Evolutionary conservation across 768 basidiomycete species (phyloP), one percentile per base, ranked within the genome.

Genomic region (Leccinum sublutescens): DNA sequence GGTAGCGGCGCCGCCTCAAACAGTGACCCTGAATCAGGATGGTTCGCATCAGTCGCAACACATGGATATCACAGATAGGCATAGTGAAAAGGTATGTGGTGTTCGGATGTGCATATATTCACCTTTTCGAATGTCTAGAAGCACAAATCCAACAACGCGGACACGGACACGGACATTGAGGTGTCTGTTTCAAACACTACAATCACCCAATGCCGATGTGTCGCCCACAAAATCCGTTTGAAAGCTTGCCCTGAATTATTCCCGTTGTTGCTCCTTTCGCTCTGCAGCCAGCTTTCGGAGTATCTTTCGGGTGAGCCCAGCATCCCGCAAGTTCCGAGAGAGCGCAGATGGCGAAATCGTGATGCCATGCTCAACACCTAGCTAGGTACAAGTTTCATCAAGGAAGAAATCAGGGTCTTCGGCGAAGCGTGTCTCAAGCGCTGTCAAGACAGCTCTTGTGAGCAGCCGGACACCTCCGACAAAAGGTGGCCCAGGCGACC

Each of bases 341-440:
- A 74, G 61, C 0, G 67, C 55, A 0, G 63, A 23, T 0, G 45
- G 50, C 2, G 64, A 63, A 55, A 75, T 68, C 6, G 14, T 12
- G 0, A 74, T 60, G 14, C 67, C 38, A 29, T 72, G 72, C 40
- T 31, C 29, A 31, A 31, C 29, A 31, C 29, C 29, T 31, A 31
- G 29, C 29, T 10, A 31, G 29, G 29, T 68, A 7, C 55, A 49
- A 5, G 29, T 15, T n/a, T 60, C 55, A 4, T 56, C 51, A 5
- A 56, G 55, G 29, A 50, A 60, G 19, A 60, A 50, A 11, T 56
- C 52, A 0, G 29, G 23, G 15, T 69, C 6, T 25, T 48, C 47
- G 12, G 47, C 47, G 17, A 23, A 48, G 21, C 23, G 47, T 15
- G 21, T 11, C 14, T 48, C 47, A 4, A 48, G 47, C 5, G 21